These are phyloP conservation scores for Chytridium lagenaria DNA, from an alignment of 371 early-diverging fungal genomes.

Conservation along the genomic window DNA sequence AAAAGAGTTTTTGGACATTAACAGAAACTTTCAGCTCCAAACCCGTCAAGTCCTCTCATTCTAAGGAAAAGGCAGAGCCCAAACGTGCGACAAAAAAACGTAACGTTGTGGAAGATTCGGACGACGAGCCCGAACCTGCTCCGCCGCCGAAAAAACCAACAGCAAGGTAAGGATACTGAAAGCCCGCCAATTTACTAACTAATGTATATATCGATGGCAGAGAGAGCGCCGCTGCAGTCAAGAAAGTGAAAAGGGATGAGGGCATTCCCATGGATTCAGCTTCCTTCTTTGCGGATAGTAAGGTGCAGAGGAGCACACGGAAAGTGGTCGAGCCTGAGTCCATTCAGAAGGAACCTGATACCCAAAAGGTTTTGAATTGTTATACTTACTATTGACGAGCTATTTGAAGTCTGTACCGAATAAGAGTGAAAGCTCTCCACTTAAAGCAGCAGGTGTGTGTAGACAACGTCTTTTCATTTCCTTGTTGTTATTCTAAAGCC, in stretches of 20 bases:
- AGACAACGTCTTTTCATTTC: too few relatives aligned
- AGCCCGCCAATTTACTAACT: too few relatives aligned
- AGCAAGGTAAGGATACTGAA: neutral
- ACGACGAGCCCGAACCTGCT: neutral
- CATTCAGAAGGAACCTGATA: neutral
- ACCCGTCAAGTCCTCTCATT: neutral
- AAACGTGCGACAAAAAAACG: neutral
- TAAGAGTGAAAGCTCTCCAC: too few relatives aligned
- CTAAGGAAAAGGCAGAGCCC: neutral
- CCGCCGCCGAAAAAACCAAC: neutral
- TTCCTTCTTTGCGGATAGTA: neutral
- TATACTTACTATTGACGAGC: too few relatives aligned
- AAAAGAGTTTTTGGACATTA: too few relatives aligned
- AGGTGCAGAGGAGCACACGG: neutral
- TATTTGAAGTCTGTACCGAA: too few relatives aligned
- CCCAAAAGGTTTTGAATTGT: neutral
- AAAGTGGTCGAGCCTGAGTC: too few relatives aligned
- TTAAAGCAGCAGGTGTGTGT: too few relatives aligned
- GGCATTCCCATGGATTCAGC: conserved; percentile 7
- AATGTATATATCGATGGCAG: too few relatives aligned
- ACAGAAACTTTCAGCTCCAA: too few relatives aligned
- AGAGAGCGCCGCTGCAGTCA: neutral
- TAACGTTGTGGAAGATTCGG: neutral
- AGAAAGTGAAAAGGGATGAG: neutral
- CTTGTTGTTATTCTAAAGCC: too few relatives aligned